These are phyloP conservation scores for Leptographium lundbergii DNA, from an alignment of 2,329 filamentous ascomycete species.

Conservation along the genomic window DNA sequence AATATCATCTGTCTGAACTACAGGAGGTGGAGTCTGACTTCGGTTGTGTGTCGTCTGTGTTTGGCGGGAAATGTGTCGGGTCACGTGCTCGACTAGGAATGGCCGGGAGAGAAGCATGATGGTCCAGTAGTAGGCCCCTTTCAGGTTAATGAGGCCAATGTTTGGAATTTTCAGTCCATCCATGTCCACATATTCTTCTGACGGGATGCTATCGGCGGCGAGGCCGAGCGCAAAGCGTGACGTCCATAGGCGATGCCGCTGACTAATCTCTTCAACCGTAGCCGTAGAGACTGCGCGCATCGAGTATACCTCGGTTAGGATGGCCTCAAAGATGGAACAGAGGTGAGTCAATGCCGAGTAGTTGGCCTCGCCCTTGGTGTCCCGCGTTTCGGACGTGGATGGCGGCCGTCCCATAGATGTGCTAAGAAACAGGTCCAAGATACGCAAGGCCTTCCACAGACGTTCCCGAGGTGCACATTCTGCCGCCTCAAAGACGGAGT, in stretches of 20 bases:
- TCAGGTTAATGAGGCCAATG: constrained; percentile 20
- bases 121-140: constrained; percentile 25
- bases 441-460: constrained; percentile 21
- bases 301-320: constrained; percentile 22
- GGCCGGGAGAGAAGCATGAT: constrained; percentile 25
- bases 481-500: constrained; percentile 14
- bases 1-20: constrained; percentile 10
- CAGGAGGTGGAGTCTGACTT: not conserved
- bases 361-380: constrained; percentile 10
- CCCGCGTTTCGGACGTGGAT: constrained; percentile 18
- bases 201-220: constrained; percentile 10
- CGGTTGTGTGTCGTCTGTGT: not conserved
- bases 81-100: constrained; percentile 20
- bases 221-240: constrained; percentile 11
- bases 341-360: constrained; percentile 20
- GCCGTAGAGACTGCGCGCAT: constrained; percentile 18
- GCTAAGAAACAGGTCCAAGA: constrained; percentile 21
- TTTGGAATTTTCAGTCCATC: constrained; percentile 14
- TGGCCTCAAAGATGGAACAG: constrained; percentile 23
- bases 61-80: constrained; percentile 5
- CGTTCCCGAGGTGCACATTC: constrained; percentile 18
- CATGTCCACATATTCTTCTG: constrained; percentile 2
- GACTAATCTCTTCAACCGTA: constrained; percentile 15
- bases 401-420: constrained; percentile 21
- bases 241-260: constrained; percentile 17